Base-by-base conservation (phyloP, 768 basidiomycete species). In the Rhodotorula graminis region DNA sequence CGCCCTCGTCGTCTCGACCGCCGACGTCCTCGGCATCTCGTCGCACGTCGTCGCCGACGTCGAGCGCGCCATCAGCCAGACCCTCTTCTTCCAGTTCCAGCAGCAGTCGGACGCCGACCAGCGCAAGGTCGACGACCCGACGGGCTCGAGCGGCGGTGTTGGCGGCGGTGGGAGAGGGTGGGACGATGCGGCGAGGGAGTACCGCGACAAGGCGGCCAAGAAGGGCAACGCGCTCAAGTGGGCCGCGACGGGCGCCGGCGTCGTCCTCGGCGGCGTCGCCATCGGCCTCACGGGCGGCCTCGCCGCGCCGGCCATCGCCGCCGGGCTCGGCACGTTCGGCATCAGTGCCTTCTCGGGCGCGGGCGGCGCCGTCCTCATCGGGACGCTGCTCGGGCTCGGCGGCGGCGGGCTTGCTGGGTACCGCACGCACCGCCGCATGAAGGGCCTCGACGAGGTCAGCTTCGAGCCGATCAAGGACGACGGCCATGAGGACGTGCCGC, bases 221-320 rank as follows among this genome's bases (percentile, higher is more conserved):
- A 76, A 73, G 67, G 65, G 64, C 21, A 72, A 37, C 42, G 53
- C 67, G 19, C 64, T 72, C 63, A 77, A 76, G 63, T 77, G 73
- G 76, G 76, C 72, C 0, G 77, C 75, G 31, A 77, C 76, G 3
- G 78, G 76, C 2, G 75, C 76, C 0, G 78, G 78, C 0, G 77
- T 79, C 60, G 50, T 79, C 0, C 64, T 71, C 23, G 78, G 78
- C 4, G 77, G 76, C 0, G 73, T 78, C 0, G 72, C 73, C 11
- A 74, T 79, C 33, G 78, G 78, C 0, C 42, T 79, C 37, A 79
- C 78, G 0, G 78, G 76, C 42, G 72, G 78, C 2, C 71, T 79
- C 23, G 78, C 77, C 8, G 78, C 78, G 3, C 78, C 78, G 1
- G 65, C 69, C 15, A 60, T 79, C 9, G 77, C 76, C 0, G 76